Conservation (phyloP, 1,139 yeast genomes). For the Yamadazyma sp. region DNA sequence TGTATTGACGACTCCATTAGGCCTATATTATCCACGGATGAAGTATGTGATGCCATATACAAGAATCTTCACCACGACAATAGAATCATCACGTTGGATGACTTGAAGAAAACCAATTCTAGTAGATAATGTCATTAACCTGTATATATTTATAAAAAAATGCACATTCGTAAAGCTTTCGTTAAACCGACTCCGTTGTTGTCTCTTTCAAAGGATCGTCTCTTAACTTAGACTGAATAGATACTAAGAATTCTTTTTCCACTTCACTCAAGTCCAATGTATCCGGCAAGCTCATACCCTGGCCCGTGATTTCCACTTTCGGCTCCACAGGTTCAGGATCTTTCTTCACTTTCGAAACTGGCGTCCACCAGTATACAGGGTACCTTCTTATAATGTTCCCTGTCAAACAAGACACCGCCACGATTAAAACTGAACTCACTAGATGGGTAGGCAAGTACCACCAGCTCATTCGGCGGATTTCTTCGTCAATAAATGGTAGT, state of each 20-base stretch:
- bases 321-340: constrained; percentile 7
- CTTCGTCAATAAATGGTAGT: constrained; percentile 53
- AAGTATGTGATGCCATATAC: constrained; percentile 61
- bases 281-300: constrained; percentile 25
- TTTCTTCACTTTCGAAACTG: constrained; percentile 18
- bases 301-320: constrained; percentile 20
- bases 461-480: constrained; percentile 59
- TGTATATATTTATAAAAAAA: neutral
- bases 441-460: constrained; percentile 64
- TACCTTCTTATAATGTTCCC: constrained; percentile 57
- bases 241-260: constrained; percentile 28
- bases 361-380: constrained; percentile 68
- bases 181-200: constrained; percentile 1
- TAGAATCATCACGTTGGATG: constrained; percentile 63
- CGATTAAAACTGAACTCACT: constrained; percentile 49
- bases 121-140: neutral
- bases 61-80: constrained; percentile 52
- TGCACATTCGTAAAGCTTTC: neutral
- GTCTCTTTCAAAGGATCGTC: neutral
- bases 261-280: constrained; percentile 24
- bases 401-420: constrained; percentile 53
- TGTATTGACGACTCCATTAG: constrained; percentile 51
- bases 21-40: constrained; percentile 68
- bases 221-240: constrained; percentile 19
- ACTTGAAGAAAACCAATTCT: constrained; percentile 24